phyloP scores from a whole-genome alignment of 148 eudicot species.

The Linanthus parryae region DNA sequence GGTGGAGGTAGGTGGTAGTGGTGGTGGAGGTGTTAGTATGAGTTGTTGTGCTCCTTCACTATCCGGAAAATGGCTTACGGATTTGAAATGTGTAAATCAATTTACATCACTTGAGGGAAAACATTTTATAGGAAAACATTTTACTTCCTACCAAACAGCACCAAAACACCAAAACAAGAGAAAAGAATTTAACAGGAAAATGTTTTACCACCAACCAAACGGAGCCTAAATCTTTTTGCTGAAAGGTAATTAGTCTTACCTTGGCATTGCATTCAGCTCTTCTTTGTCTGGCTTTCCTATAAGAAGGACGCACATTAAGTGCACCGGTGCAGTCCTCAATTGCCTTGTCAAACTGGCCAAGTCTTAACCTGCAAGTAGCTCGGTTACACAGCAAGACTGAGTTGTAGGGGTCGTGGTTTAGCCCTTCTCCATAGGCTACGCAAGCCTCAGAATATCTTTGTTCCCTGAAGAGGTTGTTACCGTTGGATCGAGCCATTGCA shows the following conservation, averaged over 20 bases:
- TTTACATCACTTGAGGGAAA: no score
- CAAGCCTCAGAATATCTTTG: conserved; percentile 54
- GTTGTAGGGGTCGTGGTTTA: conserved; percentile 67
- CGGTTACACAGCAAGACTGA: conserved; percentile 68
- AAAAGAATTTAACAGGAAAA: no score
- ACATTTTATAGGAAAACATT: no score
- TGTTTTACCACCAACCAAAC: no score
- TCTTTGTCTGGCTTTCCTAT: neutral
- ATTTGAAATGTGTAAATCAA: no score
- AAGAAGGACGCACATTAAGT: neutral
- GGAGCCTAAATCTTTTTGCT: no score
- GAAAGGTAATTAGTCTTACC: neutral
- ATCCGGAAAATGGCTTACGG: no score
- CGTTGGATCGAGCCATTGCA: conserved; percentile 55
- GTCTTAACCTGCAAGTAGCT: conserved; percentile 52
- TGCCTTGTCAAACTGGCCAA: conserved; percentile 1
- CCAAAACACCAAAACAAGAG: no score
- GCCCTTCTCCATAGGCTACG: conserved; percentile 68
- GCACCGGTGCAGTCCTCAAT: conserved; percentile 7
- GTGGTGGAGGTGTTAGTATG: no score
- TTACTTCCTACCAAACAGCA: no score
- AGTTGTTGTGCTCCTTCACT: no score
- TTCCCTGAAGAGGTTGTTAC: conserved; percentile 65
- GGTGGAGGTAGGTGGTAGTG: no score
- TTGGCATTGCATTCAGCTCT: neutral